Evolutionary conservation across 2,329 filamentous ascomycete species (phyloP), one percentile per base, ranked within the genome.

Genomic region (Penicillium capsulatum): DNA sequence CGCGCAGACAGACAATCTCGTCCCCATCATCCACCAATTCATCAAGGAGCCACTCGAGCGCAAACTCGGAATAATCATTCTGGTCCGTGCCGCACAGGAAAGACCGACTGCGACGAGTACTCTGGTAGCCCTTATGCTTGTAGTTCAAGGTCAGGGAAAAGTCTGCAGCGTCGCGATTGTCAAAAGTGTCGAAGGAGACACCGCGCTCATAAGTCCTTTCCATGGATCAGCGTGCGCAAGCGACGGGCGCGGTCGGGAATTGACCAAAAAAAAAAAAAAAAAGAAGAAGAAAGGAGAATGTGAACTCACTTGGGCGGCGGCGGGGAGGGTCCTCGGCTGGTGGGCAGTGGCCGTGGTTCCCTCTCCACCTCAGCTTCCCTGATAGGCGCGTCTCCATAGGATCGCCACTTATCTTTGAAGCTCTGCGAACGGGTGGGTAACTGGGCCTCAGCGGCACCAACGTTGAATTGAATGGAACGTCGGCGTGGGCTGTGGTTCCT

Each of bases 1-100:
- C 90, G 36, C 87, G 78, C 34, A 96, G 77, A 65, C 90, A 96
- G 7, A 96, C 85, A 41, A 96, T 83, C 65, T 95, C 88, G 60
- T 96, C 90, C 13, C 90, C 89, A 57, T 95, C 90, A 55, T 95
- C 89, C 28, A 95, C 87, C 40, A 95, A 75, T 66, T 94, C 88
- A 55, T 94, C 87, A 27, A 96, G 79, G 35, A 95, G 75, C 89
- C 89, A 96, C 64, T 94, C 86, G 13, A 96, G 73, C 11, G 90
- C 90, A 65, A 91, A 92, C 47, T 94, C 86, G 5, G 88, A 94
- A 65, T 95, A 95, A 42, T 87, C 79, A 54, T 95, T 89, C 57
- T 91, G 86, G 65, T 95, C 90, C 13, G 90, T 85, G 14, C 90
- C 90, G 48, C 90, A 91, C 60, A 96, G 81, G 56, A 95, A 94